phyloP scores from a whole-genome alignment of 805 yeast genomes.

The Kregervanrija fluxuum region DNA sequence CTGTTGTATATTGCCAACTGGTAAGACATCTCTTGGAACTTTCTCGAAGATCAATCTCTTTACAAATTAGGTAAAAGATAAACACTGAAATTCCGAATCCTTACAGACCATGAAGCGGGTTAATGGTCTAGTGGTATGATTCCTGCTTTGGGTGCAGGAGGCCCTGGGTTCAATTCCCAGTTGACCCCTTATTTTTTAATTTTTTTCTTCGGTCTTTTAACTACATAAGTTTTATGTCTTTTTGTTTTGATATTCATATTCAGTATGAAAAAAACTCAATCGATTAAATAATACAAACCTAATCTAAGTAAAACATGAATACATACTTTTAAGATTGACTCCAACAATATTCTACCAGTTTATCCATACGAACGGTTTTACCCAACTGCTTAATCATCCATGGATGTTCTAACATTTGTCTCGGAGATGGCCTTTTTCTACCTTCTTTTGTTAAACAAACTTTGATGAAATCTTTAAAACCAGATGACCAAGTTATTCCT shows the following conservation, averaged over 20 bases:
- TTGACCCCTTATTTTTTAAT: conserved; percentile 20
- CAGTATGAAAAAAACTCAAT: too few species aligned
- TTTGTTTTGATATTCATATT: too few species aligned
- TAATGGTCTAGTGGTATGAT: conserved; percentile 49
- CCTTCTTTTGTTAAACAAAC: conserved; percentile 79
- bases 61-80: too few species aligned
- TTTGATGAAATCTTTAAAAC: conserved; percentile 75
- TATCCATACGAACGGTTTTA: conserved; percentile 76
- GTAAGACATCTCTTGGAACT: too few species aligned
- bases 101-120: too few species aligned
- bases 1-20: too few species aligned
- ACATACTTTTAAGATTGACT: conserved; percentile 12
- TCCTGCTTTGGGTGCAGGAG: conserved; percentile 51
- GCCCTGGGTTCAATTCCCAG: conserved; percentile 52
- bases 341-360: conserved; percentile 75
- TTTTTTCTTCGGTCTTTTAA: too few species aligned
- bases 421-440: conserved; percentile 78
- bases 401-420: conserved; percentile 90
- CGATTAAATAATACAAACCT: too few species aligned
- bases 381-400: conserved; percentile 79
- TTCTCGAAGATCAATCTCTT: too few species aligned
- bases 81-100: too few species aligned
- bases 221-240: too few species aligned
- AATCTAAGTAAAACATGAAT: too few species aligned
- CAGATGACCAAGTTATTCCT: conserved; percentile 72